Evolutionary conservation across 768 basidiomycete genomes (phyloP).

Genomic region (Tylopilus subfusipes): DNA sequence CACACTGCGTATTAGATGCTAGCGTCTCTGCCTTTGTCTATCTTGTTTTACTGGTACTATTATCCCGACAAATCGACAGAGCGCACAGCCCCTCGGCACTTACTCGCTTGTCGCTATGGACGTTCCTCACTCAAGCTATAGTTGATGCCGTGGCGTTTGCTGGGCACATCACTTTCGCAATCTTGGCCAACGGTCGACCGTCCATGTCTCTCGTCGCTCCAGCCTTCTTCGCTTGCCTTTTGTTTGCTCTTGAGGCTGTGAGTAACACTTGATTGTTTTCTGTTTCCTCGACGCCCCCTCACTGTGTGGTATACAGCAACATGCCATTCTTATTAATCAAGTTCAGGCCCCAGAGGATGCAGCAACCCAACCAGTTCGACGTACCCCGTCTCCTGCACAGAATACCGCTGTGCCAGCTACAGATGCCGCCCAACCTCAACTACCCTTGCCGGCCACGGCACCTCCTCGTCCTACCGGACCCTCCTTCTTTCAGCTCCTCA

Average conservation of each 20-base stretch:
- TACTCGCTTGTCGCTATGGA: constrained; percentile 77
- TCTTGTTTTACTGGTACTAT: constrained; percentile 59
- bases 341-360: constrained; percentile 77
- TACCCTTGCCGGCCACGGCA: constrained; percentile 21
- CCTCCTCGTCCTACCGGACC: constrained; percentile 13
- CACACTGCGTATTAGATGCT: constrained; percentile 51
- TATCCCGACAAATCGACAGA: constrained; percentile 69
- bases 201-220: constrained; percentile 81
- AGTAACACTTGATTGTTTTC: constrained; percentile 24
- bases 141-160: constrained; percentile 85
- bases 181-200: constrained; percentile 76
- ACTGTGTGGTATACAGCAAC: constrained; percentile 55
- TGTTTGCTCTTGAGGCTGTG: constrained; percentile 83
- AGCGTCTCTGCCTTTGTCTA: constrained; percentile 66
- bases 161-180: constrained; percentile 84
- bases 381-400: constrained; percentile 3
- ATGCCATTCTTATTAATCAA: constrained; percentile 73
- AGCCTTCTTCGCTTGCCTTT: constrained; percentile 75
- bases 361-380: constrained; percentile 29
- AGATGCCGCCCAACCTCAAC: constrained; percentile 10
- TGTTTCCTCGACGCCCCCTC: not conserved
- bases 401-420: constrained; percentile 2
- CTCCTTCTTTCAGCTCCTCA: constrained; percentile 46
- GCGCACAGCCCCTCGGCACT: constrained; percentile 78
- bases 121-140: constrained; percentile 73